Evolutionary conservation across 805 yeast species (phyloP).

Genomic region (Starmerella cellae): DNA sequence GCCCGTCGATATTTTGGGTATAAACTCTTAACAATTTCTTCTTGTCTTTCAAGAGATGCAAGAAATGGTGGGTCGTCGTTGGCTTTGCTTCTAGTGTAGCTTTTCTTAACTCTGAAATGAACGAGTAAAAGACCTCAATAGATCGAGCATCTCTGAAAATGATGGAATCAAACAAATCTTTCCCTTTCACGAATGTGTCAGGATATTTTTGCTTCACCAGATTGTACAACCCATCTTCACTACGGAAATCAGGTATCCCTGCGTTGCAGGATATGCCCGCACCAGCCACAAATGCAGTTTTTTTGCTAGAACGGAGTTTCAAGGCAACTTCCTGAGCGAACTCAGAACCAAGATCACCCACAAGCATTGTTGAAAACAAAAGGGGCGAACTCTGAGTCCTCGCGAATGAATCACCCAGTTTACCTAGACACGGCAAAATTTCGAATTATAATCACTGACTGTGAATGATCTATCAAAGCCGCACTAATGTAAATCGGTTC

Average conservation of each 20-base stretch:
- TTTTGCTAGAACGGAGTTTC: constrained; percentile 11
- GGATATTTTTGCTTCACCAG: constrained; percentile 53
- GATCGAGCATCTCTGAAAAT: constrained; percentile 58
- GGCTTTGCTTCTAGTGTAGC: constrained; percentile 57
- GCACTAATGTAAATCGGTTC: too few species aligned
- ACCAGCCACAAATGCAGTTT: constrained; percentile 63
- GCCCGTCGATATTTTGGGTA: constrained; percentile 88
- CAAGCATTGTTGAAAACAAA: neutral
- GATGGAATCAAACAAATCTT: constrained; percentile 80
- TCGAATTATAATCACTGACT: too few species aligned
- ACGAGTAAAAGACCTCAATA: constrained; percentile 64
- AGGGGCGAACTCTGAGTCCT: too few species aligned
- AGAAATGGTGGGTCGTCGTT: constrained; percentile 71
- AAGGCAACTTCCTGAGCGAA: constrained; percentile 15
- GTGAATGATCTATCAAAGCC: too few species aligned
- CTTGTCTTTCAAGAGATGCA: constrained; percentile 44
- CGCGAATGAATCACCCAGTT: too few species aligned
- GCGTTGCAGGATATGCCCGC: constrained; percentile 97
- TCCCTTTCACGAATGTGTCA: constrained; percentile 56
- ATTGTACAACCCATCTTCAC: constrained; percentile 70
- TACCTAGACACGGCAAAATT: too few species aligned
- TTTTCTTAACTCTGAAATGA: constrained; percentile 68
- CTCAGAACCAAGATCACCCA: neutral
- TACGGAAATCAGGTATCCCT: constrained; percentile 91
- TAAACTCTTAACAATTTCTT: constrained; percentile 70